phyloP scores from a whole-genome alignment of 129 eudicot genomes.

The Daucus carota region DH1_v3.0 NC_030382.2:46304001-46304500 shows the following conservation, averaged over 20 bases:
- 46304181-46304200: neutral
- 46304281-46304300: neutral
- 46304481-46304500: conserved; percentile 76
- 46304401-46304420: neutral
- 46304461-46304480: conserved; percentile 90
- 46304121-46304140: neutral
- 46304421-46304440: neutral
- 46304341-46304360: neutral
- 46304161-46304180: neutral
- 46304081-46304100: conserved; percentile 97
- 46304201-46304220: no score
- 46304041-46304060: conserved; percentile 38
- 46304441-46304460: conserved; percentile 47
- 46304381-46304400: neutral
- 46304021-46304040: conserved; percentile 78
- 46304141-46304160: neutral
- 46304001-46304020: conserved; percentile 75
- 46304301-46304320: neutral
- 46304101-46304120: conserved; percentile 53
- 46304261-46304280: neutral
- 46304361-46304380: neutral
- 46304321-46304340: neutral
- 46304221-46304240: neutral
- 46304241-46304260: neutral
- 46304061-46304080: conserved; percentile 88